Base-by-base conservation (phyloP, 83 land plant species). In the Diphasiastrum complanatum region DNA sequence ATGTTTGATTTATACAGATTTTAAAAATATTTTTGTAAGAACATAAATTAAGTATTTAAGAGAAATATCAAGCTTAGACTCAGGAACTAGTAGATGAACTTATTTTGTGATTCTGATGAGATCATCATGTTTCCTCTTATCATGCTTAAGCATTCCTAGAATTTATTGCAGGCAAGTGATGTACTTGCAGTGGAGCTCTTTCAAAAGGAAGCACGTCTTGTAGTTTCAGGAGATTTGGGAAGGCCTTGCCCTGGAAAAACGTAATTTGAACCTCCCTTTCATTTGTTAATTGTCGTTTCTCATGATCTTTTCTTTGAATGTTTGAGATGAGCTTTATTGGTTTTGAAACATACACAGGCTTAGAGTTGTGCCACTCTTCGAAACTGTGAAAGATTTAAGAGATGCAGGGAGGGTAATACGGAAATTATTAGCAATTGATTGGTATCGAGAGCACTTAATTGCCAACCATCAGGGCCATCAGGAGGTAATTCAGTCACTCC, bases 171-270 rank as follows among this genome's bases (percentile, higher is more conserved):
- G 59, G 59, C 59, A 12, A 55, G 59, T 30, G 59, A 55, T 1
- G 59, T 55, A 6, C 59, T 55, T 55, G 59, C 59, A 27, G 59
- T 30, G 20, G 59, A 55, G 34, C 35, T 55, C 35, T 35, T 55
- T 6, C 59, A 55, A 27, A 55, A 55, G 59, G 59, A 55, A 32
- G 59, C 59, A 26, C 59, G 59, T 27, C 59, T 55, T 55, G 34
- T 27, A 11, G 34, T 55, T 8, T 20, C 28, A 16, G 59, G 59
- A 11, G 59, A 55, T n/a, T n/a, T n/a, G 35, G 59, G 59, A 20
- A 32, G 27, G 35, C 59, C 59, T 16, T 55, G 59, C 19, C 59
- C 59, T 27, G 59, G 59, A 1, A 55, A 14, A 26, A 0, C 59
- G 59, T 55, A 32, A 55, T 31, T 30, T 31, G 11, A 20, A 18